These are phyloP conservation scores for Talaromyces wortmannii DNA, from an alignment of 495 filamentous ascomycete species.

Conservation along the genomic window DNA sequence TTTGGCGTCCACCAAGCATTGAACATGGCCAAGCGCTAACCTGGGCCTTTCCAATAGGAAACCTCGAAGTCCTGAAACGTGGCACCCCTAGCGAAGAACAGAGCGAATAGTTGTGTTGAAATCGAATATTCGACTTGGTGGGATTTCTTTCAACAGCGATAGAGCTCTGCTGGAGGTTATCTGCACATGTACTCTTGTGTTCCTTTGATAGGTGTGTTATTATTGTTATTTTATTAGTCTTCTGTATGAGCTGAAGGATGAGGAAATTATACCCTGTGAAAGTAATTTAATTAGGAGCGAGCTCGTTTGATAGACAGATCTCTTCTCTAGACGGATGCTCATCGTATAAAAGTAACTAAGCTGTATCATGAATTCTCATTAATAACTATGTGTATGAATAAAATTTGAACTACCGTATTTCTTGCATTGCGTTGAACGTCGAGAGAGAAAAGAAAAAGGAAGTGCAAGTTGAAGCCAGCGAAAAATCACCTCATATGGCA, in stretches of 20 bases:
- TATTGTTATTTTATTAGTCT: background rate
- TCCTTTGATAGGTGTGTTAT: background rate
- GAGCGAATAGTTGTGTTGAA: background rate
- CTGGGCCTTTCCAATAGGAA: slow-evolving; percentile 25
- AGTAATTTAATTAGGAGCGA: background rate
- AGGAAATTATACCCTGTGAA: background rate
- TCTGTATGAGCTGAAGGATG: background rate
- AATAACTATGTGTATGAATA: too few relatives aligned
- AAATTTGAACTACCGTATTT: too few relatives aligned
- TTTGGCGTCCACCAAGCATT: slow-evolving; percentile 3
- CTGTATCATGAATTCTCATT: too few relatives aligned
- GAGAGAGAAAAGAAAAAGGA: too few relatives aligned
- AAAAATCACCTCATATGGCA: too few relatives aligned
- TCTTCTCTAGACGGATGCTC: background rate
- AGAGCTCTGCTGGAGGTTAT: background rate
- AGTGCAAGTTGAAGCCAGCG: too few relatives aligned
- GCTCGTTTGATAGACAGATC: background rate
- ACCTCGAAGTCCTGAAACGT: slow-evolving; percentile 54
- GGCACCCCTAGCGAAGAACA: slow-evolving; percentile 17
- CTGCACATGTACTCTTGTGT: background rate
- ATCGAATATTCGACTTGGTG: background rate
- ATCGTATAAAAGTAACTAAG: too few relatives aligned
- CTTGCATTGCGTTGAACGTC: too few relatives aligned
- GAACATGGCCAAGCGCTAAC: background rate
- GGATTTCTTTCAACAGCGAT: background rate